A percentile compares a stretch with the other conserved stretches of the same genome.
Conservation (phyloP, 2,329 filamentous ascomycete species). For the Phyllosticta paracitricarpa region DNA sequence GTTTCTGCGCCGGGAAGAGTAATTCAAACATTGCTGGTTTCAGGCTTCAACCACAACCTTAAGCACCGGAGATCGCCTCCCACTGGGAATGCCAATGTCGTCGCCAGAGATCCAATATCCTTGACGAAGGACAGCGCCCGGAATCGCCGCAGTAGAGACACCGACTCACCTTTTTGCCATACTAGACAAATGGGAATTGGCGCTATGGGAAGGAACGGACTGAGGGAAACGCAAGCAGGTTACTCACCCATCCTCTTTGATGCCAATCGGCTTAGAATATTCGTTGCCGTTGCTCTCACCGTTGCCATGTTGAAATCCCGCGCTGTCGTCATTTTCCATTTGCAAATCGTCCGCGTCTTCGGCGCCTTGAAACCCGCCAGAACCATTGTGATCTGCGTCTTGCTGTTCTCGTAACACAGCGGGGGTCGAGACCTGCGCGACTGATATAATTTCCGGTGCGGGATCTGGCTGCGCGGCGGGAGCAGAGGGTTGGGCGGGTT, state of each 20-base stretch:
- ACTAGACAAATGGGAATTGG: neutral
- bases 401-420: neutral
- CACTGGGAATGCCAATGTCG: neutral
- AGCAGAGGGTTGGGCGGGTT: conserved; percentile 18
- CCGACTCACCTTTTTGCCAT: conserved; percentile 9
- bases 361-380: neutral
- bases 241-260: conserved; percentile 89
- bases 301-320: conserved; percentile 23
- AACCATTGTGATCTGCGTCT: neutral
- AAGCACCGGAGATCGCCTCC: neutral
- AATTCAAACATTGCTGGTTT: neutral
- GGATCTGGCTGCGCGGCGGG: conserved; percentile 14
- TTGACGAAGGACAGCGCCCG: neutral
- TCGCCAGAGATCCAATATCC: neutral
- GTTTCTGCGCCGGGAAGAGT: neutral
- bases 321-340: conserved; percentile 23
- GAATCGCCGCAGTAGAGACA: neutral
- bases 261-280: conserved; percentile 49
- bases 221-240: neutral
- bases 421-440: conserved; percentile 5
- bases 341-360: conserved; percentile 17
- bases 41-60: neutral
- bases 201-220: neutral
- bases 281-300: conserved; percentile 26
- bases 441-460: conserved; percentile 14